phyloP scores from a whole-genome alignment of 1,284 basidiomycete species.

The Spongispora temasekensis region DNA sequence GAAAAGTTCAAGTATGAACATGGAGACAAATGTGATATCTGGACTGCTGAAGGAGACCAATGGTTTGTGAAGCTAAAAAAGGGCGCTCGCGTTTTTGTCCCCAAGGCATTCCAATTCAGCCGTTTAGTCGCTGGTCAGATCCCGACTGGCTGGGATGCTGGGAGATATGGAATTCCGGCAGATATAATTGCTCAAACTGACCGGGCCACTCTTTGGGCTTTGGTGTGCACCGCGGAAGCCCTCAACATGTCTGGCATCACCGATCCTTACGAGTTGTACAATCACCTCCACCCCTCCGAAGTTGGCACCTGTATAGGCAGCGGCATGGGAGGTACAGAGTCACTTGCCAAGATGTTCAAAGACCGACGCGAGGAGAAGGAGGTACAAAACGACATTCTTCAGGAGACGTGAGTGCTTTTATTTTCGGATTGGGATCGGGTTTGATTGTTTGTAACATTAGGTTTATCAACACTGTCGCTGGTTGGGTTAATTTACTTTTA shows the following conservation, averaged over 20 bases:
- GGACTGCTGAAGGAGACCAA: constrained; percentile 87
- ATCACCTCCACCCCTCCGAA: constrained; percentile 95
- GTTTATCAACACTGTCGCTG: constrained; percentile 97
- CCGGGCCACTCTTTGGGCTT: constrained; percentile 94
- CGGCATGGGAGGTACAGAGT: constrained; percentile 95
- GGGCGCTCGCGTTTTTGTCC: constrained; percentile 91
- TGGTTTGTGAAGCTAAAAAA: constrained; percentile 99
- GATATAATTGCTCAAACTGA: constrained; percentile 96
- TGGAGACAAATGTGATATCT: constrained; percentile 94
- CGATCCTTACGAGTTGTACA: constrained; percentile 96
- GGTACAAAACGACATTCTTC: constrained; percentile 96
- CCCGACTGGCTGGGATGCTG: constrained; percentile 96
- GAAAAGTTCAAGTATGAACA: constrained; percentile 97
- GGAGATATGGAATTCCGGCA: constrained; percentile 96
- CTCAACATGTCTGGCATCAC: constrained; percentile 97
- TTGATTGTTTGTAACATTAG: constrained; percentile 42
- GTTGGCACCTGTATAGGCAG: constrained; percentile 91
- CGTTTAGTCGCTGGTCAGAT: constrained; percentile 95
- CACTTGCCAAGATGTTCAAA: constrained; percentile 95
- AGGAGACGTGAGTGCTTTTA: constrained; percentile 78
- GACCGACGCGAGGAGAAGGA: constrained; percentile 97
- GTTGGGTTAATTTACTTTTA: constrained; percentile 95
- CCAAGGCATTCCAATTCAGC: constrained; percentile 95
- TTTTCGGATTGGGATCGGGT: constrained; percentile 4
- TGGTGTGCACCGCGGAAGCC: constrained; percentile 93